Evolutionary conservation across 1,284 basidiomycete species (phyloP), one percentile per base, ranked within the genome.

Genomic region (Neotropicomus parvogracilis): DNA sequence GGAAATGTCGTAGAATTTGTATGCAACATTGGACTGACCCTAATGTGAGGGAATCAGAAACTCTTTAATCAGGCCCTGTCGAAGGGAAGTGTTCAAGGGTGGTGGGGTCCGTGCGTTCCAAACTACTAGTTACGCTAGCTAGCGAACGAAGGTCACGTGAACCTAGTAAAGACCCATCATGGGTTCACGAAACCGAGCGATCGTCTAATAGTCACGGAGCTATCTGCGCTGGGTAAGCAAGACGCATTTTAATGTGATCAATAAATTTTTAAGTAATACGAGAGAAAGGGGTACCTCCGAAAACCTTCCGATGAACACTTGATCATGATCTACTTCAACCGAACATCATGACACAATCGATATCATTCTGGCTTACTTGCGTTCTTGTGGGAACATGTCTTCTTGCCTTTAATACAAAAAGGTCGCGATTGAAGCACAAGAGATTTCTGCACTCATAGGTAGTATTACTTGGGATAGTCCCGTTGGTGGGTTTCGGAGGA

Each of bases 371-470:
- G 68, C 80, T 63, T 52, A 85, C 83, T 92, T 91, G 59, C 88
- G 75, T 62, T 90, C 87, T 70, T 91, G 88, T 0, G 89, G 88
- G 62, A 90, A 90, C 86, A 91, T 91, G 24, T 66, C 62, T 17
- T 75, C 70, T 46, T 78, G 73, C n/a, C 77, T 76, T 46, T 78
- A 72, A 45, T 72, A 69, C 19, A 91, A 74, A 61, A 81, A 88
- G 27, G 84, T 77, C n/a, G n/a, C n/a, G n/a, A n/a, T n/a, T n/a
- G n/a, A n/a, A n/a, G n/a, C n/a, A n/a, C n/a, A n/a, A n/a, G n/a
- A n/a, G n/a, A n/a, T n/a, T n/a, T n/a, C n/a, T n/a, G n/a, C n/a
- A 4, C 83, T 72, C 10, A 78, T 74, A 6, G 68, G 59, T 2
- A 75, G 66, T 16, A 58, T 44, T 34, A 59, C 52, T 45, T 55